phyloP scores from a whole-genome alignment of 441 rosid species.

The Metrosideros polymorpha region DNA sequence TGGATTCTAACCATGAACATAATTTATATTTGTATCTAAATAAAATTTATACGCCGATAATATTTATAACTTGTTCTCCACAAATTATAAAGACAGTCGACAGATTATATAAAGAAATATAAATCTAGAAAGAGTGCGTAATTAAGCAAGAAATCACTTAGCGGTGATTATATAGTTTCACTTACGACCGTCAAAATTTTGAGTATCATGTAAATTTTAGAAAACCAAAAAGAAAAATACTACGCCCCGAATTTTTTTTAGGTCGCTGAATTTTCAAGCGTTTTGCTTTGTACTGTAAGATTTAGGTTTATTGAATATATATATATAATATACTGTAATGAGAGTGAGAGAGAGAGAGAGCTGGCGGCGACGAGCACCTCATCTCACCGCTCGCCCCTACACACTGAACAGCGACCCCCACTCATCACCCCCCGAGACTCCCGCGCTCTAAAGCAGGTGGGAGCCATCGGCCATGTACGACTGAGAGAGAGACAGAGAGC shows the following conservation, averaged over 20 bases:
- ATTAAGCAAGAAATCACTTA: neutral
- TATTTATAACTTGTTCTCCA: neutral
- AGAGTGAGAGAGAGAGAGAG: neutral
- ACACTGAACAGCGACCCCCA: slow-evolving; percentile 1
- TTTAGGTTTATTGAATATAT: neutral
- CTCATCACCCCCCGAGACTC: slow-evolving; percentile 25
- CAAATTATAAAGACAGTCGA: neutral
- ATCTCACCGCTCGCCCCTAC: neutral
- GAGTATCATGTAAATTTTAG: no score
- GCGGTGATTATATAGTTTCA: neutral
- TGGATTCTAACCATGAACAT: neutral
- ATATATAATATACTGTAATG: neutral
- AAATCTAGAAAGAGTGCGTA: neutral
- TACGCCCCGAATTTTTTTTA: no score
- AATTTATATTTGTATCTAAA: neutral
- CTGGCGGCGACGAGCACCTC: slow-evolving; percentile 20
- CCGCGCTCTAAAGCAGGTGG: slow-evolving; percentile 36
- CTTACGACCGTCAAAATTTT: no score
- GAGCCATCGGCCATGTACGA: neutral
- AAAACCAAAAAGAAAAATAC: no score
- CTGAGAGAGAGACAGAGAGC: slow-evolving; percentile 10
- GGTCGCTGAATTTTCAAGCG: neutral
- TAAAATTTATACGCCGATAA: neutral
- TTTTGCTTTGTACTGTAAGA: neutral
- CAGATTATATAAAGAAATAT: neutral